A percentile compares a stretch with the other conserved stretches of the same genome.
These are phyloP conservation scores for Candida ortonii DNA, from an alignment of 805 yeast species.

Conservation along the genomic window DNA sequence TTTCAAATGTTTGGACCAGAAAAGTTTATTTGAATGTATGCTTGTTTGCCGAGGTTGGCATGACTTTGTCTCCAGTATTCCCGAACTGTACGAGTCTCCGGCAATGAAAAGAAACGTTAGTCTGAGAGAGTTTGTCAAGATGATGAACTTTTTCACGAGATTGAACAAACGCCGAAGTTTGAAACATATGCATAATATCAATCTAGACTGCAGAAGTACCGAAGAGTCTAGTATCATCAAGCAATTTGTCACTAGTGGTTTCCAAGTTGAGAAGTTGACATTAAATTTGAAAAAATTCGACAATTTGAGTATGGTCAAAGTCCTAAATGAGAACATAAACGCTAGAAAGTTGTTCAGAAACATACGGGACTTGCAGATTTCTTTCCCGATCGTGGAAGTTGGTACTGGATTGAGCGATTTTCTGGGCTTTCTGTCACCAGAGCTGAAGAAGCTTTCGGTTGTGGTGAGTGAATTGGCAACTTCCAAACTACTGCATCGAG, in stretches of 20 bases:
- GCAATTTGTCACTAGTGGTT: slow-evolving; percentile 13
- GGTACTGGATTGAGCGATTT: slow-evolving; percentile 18
- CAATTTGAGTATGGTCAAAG: slow-evolving; percentile 8
- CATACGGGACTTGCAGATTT: slow-evolving; percentile 14
- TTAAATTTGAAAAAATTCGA: slow-evolving; percentile 10
- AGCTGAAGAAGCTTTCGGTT: slow-evolving; percentile 10
- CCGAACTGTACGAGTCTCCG: slow-evolving; percentile 15
- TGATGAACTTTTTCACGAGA: slow-evolving; percentile 13
- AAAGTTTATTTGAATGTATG: slow-evolving; percentile 14
- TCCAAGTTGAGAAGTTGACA: slow-evolving; percentile 6
- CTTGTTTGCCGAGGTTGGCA: slow-evolving; percentile 22
- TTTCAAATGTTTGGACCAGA: slow-evolving; percentile 15
- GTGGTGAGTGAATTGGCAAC: slow-evolving; percentile 6
- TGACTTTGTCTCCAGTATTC: slow-evolving; percentile 7
- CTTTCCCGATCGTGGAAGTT: slow-evolving; percentile 15
- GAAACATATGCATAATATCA: slow-evolving; percentile 7
- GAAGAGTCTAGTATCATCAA: slow-evolving; percentile 19
- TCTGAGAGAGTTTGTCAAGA: slow-evolving; percentile 14
- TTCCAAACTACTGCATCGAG: slow-evolving; percentile 2
- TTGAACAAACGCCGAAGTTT: slow-evolving; percentile 8
- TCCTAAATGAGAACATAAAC: slow-evolving; percentile 7
- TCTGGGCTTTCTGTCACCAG: slow-evolving; percentile 8
- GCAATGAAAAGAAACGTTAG: slow-evolving; percentile 9
- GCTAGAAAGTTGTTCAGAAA: slow-evolving; percentile 12
- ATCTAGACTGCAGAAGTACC: slow-evolving; percentile 9